Evolutionary conservation across 2,329 filamentous ascomycete genomes (phyloP), one percentile per base, ranked within the genome.

Genomic region (Cercospora sojina): DNA sequence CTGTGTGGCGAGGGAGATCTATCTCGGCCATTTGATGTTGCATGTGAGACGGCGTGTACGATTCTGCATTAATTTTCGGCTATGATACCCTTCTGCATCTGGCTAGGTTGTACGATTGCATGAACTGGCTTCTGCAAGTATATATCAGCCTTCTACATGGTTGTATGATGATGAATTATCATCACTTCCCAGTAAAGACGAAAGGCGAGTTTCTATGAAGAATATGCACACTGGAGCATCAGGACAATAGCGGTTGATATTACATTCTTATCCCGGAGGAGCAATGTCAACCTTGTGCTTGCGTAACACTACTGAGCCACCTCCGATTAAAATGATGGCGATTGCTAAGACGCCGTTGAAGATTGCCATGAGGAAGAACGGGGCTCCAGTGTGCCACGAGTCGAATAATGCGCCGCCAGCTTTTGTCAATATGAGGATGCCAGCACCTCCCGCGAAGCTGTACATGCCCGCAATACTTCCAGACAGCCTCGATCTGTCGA

Each of bases 381-480:
- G 95, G 10, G 91, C 91, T 0, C 91, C 91, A 2, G 85, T 84
- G 1, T 89, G 89, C 62, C 88, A 81, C 20, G 79, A 83, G 77
- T 99, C 95, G 75, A 98, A 99, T 57, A 97, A 79, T 41, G 88
- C 87, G 0, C 95, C 95, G 12, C 95, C 95, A 3, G 95, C 78
- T 80, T 99, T 99, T 0, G 95, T 98, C 16, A 99, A 84, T 5
- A 98, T 79, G 63, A 99, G 79, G 61, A 99, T 99, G 0, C 93
- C 95, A 0, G 88, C 90, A 13, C 94, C 95, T 10, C 95, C 95
- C 64, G 90, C 93, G 69, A 97, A 87, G 62, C 91, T 96, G 79
- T 99, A 99, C 0, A 97, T 90, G 2, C 95, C 95, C 0, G 95
- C 94, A 71, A 99, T 95, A 13, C 92, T 94, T 12, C 95, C 95